Conservation (phyloP, 2,329 filamentous ascomycete genomes). For the Botrytis medusae region DNA sequence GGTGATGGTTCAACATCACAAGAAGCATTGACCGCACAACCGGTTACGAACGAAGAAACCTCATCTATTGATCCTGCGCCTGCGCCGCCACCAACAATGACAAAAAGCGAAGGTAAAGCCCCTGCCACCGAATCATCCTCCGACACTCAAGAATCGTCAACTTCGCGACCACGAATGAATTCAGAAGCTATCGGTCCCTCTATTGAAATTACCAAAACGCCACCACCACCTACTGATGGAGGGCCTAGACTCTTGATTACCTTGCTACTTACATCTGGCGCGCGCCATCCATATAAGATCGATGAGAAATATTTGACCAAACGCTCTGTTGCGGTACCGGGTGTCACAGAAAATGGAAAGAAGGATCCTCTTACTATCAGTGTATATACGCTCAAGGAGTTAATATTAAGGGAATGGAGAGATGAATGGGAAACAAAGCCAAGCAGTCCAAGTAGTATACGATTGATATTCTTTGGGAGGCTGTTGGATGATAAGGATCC, state of each 20-base stretch:
- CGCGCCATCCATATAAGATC: constrained; percentile 85
- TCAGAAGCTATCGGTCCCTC: constrained; percentile 12
- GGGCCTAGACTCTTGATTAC: constrained; percentile 67
- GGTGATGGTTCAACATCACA: not conserved
- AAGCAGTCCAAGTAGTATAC: constrained; percentile 82
- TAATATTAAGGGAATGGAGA: constrained; percentile 91
- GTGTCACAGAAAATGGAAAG: constrained; percentile 56
- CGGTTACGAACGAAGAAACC: not conserved
- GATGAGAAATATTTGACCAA: constrained; percentile 83
- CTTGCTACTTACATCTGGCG: constrained; percentile 76
- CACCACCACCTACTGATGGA: constrained; percentile 37
- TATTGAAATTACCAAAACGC: not conserved
- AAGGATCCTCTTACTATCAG: constrained; percentile 86
- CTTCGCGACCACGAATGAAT: not conserved
- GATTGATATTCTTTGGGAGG: constrained; percentile 89
- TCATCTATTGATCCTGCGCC: not conserved
- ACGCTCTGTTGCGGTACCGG: constrained; percentile 74
- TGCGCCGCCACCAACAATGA: constrained; percentile 1
- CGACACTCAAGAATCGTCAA: not conserved
- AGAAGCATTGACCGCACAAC: constrained; percentile 4
- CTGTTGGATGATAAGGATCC: constrained; percentile 84
- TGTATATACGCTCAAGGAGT: constrained; percentile 89
- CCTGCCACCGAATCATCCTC: not conserved
- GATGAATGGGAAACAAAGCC: constrained; percentile 88
- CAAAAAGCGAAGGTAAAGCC: constrained; percentile 15